Percentiles rank a stretch among this genome's conserved stretches.
These are phyloP conservation scores for Cicer yamashitae DNA, from an alignment of 306 rosid genomes.

Conservation along the genomic window DNA sequence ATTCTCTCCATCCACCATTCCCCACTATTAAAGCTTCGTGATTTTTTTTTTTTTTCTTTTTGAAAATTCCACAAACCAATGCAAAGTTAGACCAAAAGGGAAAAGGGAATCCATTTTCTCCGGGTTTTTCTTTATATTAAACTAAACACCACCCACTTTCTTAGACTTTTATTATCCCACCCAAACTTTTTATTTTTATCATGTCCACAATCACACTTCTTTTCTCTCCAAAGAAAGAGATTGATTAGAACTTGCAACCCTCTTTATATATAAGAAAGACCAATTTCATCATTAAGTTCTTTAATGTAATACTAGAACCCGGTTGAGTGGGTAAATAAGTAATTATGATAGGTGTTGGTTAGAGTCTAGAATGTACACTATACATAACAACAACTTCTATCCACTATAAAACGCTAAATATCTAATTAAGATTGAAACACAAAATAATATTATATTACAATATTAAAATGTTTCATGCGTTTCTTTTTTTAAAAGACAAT, in stretches of 20 bases:
- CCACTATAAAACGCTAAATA: too few species aligned
- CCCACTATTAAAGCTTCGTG: constrained; percentile 51
- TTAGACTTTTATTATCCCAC: constrained; percentile 62
- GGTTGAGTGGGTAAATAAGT: constrained; percentile 51
- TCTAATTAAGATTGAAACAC: too few species aligned
- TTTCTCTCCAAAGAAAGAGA: constrained; percentile 34
- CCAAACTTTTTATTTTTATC: constrained; percentile 37
- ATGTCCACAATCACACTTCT: constrained; percentile 36
- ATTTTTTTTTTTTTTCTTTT: constrained; percentile 33
- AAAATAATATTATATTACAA: too few species aligned
- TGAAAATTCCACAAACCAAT: constrained; percentile 46
- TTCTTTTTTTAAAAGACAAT: too few species aligned
- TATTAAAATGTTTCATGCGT: too few species aligned
- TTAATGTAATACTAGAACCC: constrained; percentile 28
- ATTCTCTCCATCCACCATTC: constrained; percentile 59
- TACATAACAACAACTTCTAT: too few species aligned
- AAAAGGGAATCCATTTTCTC: constrained; percentile 55
- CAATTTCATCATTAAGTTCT: constrained; percentile 7
- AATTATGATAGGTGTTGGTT: constrained; percentile 37
- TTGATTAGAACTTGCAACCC: constrained; percentile 52
- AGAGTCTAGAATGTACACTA: neutral
- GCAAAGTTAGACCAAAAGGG: constrained; percentile 48
- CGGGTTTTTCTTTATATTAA: constrained; percentile 39
- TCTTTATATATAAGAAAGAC: neutral
- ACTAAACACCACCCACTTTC: constrained; percentile 62